These are phyloP conservation scores for Pneumocystis wakefieldiae DNA, from an alignment of 1,139 yeast genomes.

Conservation along the genomic window DNA sequence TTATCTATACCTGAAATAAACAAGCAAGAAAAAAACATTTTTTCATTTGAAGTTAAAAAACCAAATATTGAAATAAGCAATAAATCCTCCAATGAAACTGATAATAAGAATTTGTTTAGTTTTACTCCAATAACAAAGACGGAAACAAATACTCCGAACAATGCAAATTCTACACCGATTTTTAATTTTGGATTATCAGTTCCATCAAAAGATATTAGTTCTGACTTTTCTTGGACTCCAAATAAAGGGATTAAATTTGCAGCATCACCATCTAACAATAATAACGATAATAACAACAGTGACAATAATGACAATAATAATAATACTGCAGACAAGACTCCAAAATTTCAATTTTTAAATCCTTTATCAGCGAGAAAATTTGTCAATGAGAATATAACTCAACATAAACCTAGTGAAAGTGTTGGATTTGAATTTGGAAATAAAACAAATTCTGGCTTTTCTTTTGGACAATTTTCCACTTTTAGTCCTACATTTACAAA, in stretches of 20 bases:
- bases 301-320: slow-evolving; percentile 5
- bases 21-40: background rate
- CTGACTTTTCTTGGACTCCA: slow-evolving; percentile 22
- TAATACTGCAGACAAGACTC: background rate
- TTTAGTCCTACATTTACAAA: background rate
- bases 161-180: slow-evolving; percentile 1
- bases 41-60: background rate
- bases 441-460: background rate
- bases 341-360: slow-evolving; percentile 7
- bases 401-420: background rate
- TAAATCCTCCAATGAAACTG: background rate
- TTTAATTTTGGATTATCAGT: slow-evolving; percentile 2
- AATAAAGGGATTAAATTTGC: slow-evolving; percentile 25
- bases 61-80: background rate
- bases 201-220: background rate
- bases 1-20: background rate
- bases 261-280: background rate
- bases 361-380: slow-evolving; percentile 6
- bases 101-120: background rate
- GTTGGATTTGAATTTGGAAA: background rate
- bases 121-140: background rate
- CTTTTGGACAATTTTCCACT: background rate
- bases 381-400: background rate
- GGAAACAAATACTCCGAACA: background rate
- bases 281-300: slow-evolving; percentile 4